A percentile compares a stretch with the other conserved stretches of the same genome.
Evolutionary conservation across 352 stramenopile species (phyloP).

Genomic region (Globisporangium uncinulatum): DNA sequence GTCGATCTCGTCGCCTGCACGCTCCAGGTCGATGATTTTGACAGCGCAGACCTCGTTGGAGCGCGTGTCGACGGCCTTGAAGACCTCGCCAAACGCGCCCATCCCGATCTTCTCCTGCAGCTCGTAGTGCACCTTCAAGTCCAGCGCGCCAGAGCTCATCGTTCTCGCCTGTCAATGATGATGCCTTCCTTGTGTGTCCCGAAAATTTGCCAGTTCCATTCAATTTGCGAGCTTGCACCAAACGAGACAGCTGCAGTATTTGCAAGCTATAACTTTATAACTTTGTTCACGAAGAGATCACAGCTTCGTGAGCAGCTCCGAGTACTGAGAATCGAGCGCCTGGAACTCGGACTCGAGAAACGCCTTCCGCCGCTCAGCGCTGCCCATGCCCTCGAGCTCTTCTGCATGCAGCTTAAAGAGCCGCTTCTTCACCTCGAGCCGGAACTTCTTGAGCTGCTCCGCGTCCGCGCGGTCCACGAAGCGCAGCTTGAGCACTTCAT

Average conservation of each 20-base stretch:
- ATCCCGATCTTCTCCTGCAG: slow-evolving; percentile 76
- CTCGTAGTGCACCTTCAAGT: slow-evolving; percentile 61
- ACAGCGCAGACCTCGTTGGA: slow-evolving; percentile 69
- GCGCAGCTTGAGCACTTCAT: slow-evolving; percentile 64
- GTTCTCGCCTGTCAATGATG: neutral
- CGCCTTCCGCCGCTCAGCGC: slow-evolving; percentile 61
- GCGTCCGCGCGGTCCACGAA: slow-evolving; percentile 51
- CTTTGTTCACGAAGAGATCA: neutral
- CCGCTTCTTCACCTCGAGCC: slow-evolving; percentile 79
- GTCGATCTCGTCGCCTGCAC: slow-evolving; percentile 80
- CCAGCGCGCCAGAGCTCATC: slow-evolving; percentile 41
- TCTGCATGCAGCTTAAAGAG: slow-evolving; percentile 63
- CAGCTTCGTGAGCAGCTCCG: slow-evolving; percentile 29
- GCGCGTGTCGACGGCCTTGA: slow-evolving; percentile 61
- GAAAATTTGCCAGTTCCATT: too few relatives aligned
- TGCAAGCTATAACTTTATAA: neutral
- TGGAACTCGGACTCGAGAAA: slow-evolving; percentile 70
- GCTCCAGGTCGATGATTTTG: slow-evolving; percentile 85
- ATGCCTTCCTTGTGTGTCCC: too few relatives aligned
- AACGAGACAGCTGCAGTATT: too few relatives aligned
- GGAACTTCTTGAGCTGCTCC: slow-evolving; percentile 52
- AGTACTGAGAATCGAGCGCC: slow-evolving; percentile 45
- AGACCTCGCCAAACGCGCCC: slow-evolving; percentile 80
- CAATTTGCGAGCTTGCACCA: too few relatives aligned
- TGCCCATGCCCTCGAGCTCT: slow-evolving; percentile 70